These are phyloP conservation scores for Lachnum nothofagi DNA, from an alignment of 2,329 filamentous ascomycete species.

Conservation along the genomic window DNA sequence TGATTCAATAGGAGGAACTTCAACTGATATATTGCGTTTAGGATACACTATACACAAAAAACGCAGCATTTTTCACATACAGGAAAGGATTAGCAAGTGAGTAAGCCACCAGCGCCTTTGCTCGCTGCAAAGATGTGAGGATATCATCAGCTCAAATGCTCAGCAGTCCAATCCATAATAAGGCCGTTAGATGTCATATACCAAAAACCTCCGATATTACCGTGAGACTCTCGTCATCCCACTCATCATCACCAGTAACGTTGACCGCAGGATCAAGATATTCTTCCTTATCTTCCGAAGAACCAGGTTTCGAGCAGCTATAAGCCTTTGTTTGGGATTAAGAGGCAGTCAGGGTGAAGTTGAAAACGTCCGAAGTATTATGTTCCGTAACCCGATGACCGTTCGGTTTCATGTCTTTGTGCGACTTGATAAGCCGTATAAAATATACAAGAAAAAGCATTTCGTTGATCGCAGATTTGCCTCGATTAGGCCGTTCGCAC, in stretches of 20 bases:
- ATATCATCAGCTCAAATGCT: neutral
- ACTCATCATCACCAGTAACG: no score
- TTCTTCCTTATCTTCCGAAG: no score
- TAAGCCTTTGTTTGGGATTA: no score
- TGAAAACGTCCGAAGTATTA: no score
- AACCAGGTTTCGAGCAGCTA: no score
- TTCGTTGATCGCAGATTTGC: neutral
- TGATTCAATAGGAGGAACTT: neutral
- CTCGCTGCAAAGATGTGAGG: neutral
- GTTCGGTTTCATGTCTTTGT: no score
- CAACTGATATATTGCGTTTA: neutral
- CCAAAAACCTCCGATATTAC: no score
- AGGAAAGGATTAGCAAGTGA: neutral
- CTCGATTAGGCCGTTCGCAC: neutral
- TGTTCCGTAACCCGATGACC: no score
- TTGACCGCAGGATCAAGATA: no score
- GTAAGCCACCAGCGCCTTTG: neutral
- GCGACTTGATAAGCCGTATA: no score
- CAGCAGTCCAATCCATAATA: neutral
- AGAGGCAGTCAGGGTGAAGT: no score
- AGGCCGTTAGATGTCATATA: neutral
- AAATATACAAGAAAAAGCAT: neutral
- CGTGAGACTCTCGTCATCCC: no score
- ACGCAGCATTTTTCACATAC: neutral
- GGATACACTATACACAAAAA: neutral